A percentile compares a stretch with the other conserved stretches of the same genome.
Conservation (phyloP, 2,329 filamentous ascomycete species). For the Ustilaginoidea virens region DNA sequence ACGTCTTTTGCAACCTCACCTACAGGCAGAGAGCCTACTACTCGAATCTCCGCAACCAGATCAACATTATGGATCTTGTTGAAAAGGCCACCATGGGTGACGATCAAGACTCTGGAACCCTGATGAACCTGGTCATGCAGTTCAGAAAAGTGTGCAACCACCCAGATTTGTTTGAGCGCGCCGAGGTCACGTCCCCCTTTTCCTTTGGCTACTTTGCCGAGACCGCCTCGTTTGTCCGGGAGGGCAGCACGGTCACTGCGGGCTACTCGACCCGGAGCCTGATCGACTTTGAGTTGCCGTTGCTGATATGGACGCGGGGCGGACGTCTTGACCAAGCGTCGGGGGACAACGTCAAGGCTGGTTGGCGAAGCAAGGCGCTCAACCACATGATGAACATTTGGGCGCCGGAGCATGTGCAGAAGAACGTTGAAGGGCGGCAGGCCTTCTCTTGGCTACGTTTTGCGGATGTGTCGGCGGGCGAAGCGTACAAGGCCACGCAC, state of each 20-base stretch:
- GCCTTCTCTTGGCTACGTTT: conserved; percentile 88
- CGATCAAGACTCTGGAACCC: conserved; percentile 82
- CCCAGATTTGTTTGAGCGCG: conserved; percentile 89
- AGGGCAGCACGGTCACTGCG: conserved; percentile 65
- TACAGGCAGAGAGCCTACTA: conserved; percentile 94
- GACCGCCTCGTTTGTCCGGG: conserved; percentile 85
- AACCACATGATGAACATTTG: conserved; percentile 81
- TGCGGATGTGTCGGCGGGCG: conserved; percentile 57
- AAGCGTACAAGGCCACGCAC: conserved; percentile 56
- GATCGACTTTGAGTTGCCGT: conserved; percentile 73
- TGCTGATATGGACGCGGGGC: conserved; percentile 65
- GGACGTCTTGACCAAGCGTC: conserved; percentile 64
- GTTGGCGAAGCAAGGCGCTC: conserved; percentile 66
- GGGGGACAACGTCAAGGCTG: conserved; percentile 56
- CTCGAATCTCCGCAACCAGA: conserved; percentile 82
- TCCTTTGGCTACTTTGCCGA: conserved; percentile 81
- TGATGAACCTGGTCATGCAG: conserved; percentile 99
- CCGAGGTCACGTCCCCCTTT: conserved; percentile 77
- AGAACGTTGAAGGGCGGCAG: conserved; percentile 42
- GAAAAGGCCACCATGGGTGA: conserved; percentile 92
- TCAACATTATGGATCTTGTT: conserved; percentile 96
- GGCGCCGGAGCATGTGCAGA: conserved; percentile 60
- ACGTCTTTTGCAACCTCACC: conserved; percentile 92
- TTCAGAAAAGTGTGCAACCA: conserved; percentile 99
- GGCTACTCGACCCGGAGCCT: conserved; percentile 76